Conservation (phyloP, 1,284 basidiomycete species). For the Heterobasidion occidentale region DNA sequence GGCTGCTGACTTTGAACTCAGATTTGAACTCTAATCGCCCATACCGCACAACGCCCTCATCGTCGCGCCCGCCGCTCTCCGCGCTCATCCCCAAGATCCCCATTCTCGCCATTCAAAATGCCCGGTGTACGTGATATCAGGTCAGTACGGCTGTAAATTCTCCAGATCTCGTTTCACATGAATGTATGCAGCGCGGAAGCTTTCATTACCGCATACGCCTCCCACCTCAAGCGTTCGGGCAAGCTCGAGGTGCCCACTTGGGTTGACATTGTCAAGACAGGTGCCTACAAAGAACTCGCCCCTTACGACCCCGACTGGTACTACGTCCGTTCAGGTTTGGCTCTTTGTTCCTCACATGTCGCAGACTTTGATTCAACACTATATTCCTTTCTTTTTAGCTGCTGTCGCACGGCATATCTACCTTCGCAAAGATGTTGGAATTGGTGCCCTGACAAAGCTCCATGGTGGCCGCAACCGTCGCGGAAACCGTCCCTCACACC, state of each 20-base stretch:
- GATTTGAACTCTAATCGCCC: constrained; percentile 27
- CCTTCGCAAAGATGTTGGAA: constrained; percentile 97
- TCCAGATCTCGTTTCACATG: not conserved
- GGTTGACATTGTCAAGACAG: constrained; percentile 99
- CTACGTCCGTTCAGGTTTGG: constrained; percentile 93
- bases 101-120: constrained; percentile 49
- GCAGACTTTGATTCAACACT: not conserved
- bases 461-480: constrained; percentile 96
- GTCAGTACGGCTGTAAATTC: constrained; percentile 32
- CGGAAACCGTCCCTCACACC: constrained; percentile 93
- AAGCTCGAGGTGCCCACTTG: constrained; percentile 98
- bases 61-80: constrained; percentile 34
- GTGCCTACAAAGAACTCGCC: constrained; percentile 95
- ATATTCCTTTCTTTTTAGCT: constrained; percentile 39
- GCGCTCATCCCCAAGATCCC: constrained; percentile 37
- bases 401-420: constrained; percentile 99
- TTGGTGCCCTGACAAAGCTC: constrained; percentile 94
- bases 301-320: constrained; percentile 99
- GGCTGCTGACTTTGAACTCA: constrained; percentile 27
- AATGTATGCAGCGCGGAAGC: constrained; percentile 62
- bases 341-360: not conserved
- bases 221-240: constrained; percentile 92
- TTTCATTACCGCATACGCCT: constrained; percentile 89
- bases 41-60: constrained; percentile 19
- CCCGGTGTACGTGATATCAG: constrained; percentile 90